These are phyloP conservation scores for Colletotrichum somersetense DNA, from an alignment of 2,329 filamentous ascomycete species.

Conservation along the genomic window DNA sequence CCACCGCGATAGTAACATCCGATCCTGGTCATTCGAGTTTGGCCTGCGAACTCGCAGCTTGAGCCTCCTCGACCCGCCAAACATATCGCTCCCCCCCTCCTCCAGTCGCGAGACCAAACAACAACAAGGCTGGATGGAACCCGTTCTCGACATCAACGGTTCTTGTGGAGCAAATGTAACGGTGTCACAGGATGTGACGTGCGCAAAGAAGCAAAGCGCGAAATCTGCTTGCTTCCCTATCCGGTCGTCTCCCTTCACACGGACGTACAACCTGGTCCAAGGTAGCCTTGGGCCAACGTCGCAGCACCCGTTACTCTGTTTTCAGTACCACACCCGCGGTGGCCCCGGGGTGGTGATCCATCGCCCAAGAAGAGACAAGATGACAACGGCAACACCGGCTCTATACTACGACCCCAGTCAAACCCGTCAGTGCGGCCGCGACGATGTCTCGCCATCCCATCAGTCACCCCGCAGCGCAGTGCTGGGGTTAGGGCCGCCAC, in stretches of 20 bases:
- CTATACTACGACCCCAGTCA: constrained; percentile 31
- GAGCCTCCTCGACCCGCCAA: constrained; percentile 32
- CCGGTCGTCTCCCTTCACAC: constrained; percentile 26
- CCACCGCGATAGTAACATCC: constrained; percentile 5
- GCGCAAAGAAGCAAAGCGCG: constrained; percentile 36
- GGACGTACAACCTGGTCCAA: constrained; percentile 35
- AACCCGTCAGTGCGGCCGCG: constrained; percentile 30
- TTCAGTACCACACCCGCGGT: constrained; percentile 24
- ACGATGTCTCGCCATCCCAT: constrained; percentile 33
- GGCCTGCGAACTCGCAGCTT: constrained; percentile 18
- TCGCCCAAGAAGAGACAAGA: constrained; percentile 32
- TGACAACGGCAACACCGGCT: constrained; percentile 31
- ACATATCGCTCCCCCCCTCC: not conserved
- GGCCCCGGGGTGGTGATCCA: constrained; percentile 2
- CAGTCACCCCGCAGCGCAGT: constrained; percentile 16
- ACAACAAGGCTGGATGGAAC: constrained; percentile 28
- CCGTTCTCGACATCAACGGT: constrained; percentile 5
- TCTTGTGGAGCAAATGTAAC: constrained; percentile 2
- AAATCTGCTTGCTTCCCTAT: constrained; percentile 22
- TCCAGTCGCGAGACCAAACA: constrained; percentile 24
- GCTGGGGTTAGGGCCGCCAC: constrained; percentile 13
- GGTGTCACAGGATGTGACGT: constrained; percentile 28
- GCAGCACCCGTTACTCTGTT: constrained; percentile 27
- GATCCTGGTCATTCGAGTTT: not conserved
- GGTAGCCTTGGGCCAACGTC: constrained; percentile 28